Evolutionary conservation across 139 green algal species (phyloP).

Genomic region (Micractinium sp.): DNA sequence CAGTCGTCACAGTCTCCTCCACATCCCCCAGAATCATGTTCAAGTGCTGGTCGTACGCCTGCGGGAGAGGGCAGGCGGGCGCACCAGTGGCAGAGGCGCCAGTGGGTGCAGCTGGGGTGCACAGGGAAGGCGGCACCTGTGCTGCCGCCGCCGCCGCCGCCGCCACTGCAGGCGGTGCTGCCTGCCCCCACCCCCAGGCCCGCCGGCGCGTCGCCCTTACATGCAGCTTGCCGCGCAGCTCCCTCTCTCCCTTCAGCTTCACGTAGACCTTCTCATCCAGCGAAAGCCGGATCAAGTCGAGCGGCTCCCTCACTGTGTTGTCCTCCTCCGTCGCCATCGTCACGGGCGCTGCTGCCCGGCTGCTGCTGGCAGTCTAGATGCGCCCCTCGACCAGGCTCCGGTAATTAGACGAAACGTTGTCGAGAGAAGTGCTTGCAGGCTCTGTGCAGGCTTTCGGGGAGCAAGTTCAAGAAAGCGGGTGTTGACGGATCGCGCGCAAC

Average conservation of each 20-base stretch:
- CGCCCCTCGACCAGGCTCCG: too few species aligned
- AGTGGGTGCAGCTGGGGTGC: background rate
- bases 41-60: conserved; percentile 99
- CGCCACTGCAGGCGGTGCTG: background rate
- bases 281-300: conserved; percentile 94
- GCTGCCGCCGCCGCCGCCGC: too few species aligned
- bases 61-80: background rate
- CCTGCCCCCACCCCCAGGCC: background rate
- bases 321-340: conserved; percentile 62
- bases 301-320: conserved; percentile 93
- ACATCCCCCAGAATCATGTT: conserved; percentile 99
- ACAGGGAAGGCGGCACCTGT: background rate
- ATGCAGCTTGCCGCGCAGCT: conserved; percentile 94
- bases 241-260: conserved; percentile 90
- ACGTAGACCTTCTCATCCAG: conserved; percentile 97
- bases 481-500: too few species aligned
- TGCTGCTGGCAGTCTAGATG: too few species aligned
- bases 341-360: background rate
- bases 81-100: background rate
- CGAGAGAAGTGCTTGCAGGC: too few species aligned
- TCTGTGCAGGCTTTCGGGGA: too few species aligned
- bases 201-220: conserved; percentile 52
- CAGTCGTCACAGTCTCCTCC: conserved; percentile 94
- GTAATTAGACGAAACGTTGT: too few species aligned
- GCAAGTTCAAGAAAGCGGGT: too few species aligned